Percentiles rank a stretch among this genome's conserved stretches.
These are phyloP conservation scores for Nicotiana attenuata DNA, from an alignment of 257 asterid genomes.

Conservation along the genomic window DNA sequence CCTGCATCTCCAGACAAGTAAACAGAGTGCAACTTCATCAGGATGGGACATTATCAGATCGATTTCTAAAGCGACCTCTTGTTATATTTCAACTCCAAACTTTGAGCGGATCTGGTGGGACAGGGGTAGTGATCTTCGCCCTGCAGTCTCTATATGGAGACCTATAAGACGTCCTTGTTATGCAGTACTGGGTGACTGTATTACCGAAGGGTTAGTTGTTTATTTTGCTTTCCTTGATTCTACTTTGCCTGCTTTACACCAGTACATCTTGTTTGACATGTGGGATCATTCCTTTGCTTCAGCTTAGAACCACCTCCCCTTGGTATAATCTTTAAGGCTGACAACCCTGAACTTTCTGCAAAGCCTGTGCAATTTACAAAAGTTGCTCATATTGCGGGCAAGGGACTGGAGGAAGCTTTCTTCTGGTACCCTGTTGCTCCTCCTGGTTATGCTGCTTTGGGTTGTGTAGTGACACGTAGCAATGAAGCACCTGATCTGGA, in stretches of 20 bases:
- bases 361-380: slow-evolving; percentile 80
- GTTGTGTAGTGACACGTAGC: slow-evolving; percentile 71
- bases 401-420: slow-evolving; percentile 76
- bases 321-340: slow-evolving; percentile 80
- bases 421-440: slow-evolving; percentile 99
- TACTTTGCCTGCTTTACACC: background rate
- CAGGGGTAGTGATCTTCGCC: slow-evolving; percentile 87
- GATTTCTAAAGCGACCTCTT: slow-evolving; percentile 60
- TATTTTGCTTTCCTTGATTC: slow-evolving; percentile 15
- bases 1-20: slow-evolving; percentile 39
- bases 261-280: background rate
- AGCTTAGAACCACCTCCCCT: slow-evolving; percentile 97
- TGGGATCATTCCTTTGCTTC: slow-evolving; percentile 26
- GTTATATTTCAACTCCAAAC: slow-evolving; percentile 76
- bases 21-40: slow-evolving; percentile 51
- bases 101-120: slow-evolving; percentile 99
- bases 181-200: slow-evolving; percentile 86
- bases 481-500: slow-evolving; percentile 74
- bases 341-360: slow-evolving; percentile 72
- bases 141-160: slow-evolving; percentile 94
- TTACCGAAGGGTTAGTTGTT: slow-evolving; percentile 76
- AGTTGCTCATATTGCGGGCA: slow-evolving; percentile 80
- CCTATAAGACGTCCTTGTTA: slow-evolving; percentile 83
- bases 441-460: slow-evolving; percentile 91
- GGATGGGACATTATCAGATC: slow-evolving; percentile 95